Percentiles rank a stretch among this genome's conserved stretches.
These are phyloP conservation scores for Populus hybrid DNA, from an alignment of 441 rosid species.

Conservation along the genomic window DNA sequence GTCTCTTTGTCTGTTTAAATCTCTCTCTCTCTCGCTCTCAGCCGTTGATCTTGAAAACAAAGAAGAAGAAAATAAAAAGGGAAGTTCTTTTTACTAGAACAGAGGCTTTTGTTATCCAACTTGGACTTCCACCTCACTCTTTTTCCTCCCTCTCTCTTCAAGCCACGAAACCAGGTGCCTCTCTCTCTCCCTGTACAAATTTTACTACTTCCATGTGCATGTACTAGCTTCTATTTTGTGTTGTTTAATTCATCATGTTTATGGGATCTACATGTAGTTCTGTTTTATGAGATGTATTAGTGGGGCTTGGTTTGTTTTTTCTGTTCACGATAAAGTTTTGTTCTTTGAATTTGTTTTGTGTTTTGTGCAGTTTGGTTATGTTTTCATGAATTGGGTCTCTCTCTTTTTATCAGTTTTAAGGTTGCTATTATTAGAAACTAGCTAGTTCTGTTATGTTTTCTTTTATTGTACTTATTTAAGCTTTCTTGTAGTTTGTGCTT, in stretches of 20 bases:
- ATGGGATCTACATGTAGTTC: slow-evolving; percentile 2
- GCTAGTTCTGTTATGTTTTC: neutral
- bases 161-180: slow-evolving; percentile 46
- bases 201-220: neutral
- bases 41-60: slow-evolving; percentile 35
- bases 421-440: neutral
- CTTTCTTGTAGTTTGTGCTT: neutral
- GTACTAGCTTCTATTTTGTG: neutral
- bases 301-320: neutral
- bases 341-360: neutral
- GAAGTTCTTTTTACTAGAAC: neutral
- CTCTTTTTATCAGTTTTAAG: neutral
- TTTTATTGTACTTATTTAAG: neutral
- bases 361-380: neutral
- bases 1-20: neutral
- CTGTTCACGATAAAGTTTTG: neutral
- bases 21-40: slow-evolving; percentile 8
- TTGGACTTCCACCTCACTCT: slow-evolving; percentile 68
- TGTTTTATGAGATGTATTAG: neutral
- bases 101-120: slow-evolving; percentile 31
- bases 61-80: slow-evolving; percentile 6
- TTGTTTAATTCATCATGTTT: slow-evolving; percentile 6
- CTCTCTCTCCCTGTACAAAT: neutral
- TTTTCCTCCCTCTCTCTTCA: slow-evolving; percentile 13
- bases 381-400: slow-evolving; percentile 11